Percentiles rank a stretch among this genome's conserved stretches.
These are phyloP conservation scores for Polytolypa hystricis DNA, from an alignment of 2,329 filamentous ascomycete species.

Conservation along the genomic window DNA sequence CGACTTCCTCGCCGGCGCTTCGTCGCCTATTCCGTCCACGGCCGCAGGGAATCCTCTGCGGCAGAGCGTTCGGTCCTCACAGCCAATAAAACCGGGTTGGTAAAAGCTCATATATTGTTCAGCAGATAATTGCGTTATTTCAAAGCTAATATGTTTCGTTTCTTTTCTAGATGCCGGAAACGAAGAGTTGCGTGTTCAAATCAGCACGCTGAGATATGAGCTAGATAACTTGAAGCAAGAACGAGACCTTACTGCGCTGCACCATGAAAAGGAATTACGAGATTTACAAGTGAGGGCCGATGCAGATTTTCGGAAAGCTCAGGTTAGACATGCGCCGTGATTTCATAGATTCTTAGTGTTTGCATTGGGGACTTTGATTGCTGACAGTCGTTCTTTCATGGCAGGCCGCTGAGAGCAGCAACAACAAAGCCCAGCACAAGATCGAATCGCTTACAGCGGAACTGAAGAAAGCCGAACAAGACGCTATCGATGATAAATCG, in stretches of 20 bases:
- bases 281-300: constrained; percentile 73
- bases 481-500: constrained; percentile 44
- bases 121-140: too few species aligned
- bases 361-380: background rate
- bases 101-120: too few species aligned
- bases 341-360: constrained; percentile 3
- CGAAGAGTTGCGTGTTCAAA: constrained; percentile 78
- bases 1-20: constrained; percentile 48
- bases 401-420: constrained; percentile 42
- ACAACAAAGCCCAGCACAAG: constrained; percentile 42
- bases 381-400: background rate
- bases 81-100: constrained; percentile 28
- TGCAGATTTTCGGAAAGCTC: constrained; percentile 63
- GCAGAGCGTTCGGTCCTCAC: constrained; percentile 26
- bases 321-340: constrained; percentile 32
- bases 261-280: constrained; percentile 73
- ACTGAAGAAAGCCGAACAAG: constrained; percentile 43
- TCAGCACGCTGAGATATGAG: constrained; percentile 80
- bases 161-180: constrained; percentile 38
- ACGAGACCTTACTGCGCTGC: constrained; percentile 64
- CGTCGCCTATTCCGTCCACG: constrained; percentile 29
- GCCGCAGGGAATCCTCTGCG: constrained; percentile 25
- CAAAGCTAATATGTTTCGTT: too few species aligned
- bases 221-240: constrained; percentile 81
- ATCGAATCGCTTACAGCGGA: constrained; percentile 45